Conservation (phyloP, 768 basidiomycete species). For the Lentinus tigrinus region DNA sequence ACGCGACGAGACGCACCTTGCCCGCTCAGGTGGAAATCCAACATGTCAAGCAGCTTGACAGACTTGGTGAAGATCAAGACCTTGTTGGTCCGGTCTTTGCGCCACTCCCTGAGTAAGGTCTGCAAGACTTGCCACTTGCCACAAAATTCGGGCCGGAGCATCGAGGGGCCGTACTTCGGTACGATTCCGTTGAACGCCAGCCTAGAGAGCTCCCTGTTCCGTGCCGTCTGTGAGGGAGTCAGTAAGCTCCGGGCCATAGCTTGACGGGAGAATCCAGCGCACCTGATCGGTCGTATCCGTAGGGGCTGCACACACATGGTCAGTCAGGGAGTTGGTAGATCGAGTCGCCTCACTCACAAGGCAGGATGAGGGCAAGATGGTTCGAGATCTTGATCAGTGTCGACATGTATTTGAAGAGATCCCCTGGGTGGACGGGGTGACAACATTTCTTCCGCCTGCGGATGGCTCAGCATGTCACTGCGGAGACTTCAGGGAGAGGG, state of each 20-base stretch:
- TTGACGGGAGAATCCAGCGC: not conserved
- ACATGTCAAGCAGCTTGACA: constrained; percentile 84
- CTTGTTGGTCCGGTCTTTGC: constrained; percentile 70
- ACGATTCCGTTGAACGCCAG: constrained; percentile 60
- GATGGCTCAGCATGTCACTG: constrained; percentile 29
- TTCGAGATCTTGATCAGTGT: constrained; percentile 88
- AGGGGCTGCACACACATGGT: constrained; percentile 44
- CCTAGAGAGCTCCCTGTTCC: constrained; percentile 63
- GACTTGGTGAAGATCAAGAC: constrained; percentile 94
- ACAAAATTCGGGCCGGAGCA: constrained; percentile 65
- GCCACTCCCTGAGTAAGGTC: constrained; percentile 63
- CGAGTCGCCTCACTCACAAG: constrained; percentile 44
- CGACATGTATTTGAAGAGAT: constrained; percentile 75
- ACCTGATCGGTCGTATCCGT: constrained; percentile 72
- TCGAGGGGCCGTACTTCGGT: constrained; percentile 62
- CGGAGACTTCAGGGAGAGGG: not conserved
- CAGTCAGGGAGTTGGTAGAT: not conserved
- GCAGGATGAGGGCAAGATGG: constrained; percentile 84
- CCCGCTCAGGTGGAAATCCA: constrained; percentile 70
- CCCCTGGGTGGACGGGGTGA: constrained; percentile 41
- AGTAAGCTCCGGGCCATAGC: not conserved
- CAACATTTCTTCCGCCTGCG: constrained; percentile 60
- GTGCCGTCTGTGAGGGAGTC: constrained; percentile 33
- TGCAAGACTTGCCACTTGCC: constrained; percentile 85
- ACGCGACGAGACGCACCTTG: constrained; percentile 40